Conservation (phyloP, 805 yeast species). For the Metschnikowia lochheadii region DNA sequence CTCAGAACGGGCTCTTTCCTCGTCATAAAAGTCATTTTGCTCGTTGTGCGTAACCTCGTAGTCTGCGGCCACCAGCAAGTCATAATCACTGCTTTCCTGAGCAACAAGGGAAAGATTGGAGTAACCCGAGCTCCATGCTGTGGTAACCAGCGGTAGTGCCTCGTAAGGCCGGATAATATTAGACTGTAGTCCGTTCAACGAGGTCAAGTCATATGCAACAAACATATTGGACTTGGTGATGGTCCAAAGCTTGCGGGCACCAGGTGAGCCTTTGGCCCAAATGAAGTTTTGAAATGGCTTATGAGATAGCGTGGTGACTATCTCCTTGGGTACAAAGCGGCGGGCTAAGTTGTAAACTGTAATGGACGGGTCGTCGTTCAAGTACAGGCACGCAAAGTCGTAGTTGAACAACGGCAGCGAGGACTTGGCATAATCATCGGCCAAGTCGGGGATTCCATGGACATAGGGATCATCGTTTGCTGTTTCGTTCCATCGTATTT, state of each 20-base stretch:
- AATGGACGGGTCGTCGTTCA: slow-evolving; percentile 67
- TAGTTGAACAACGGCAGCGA: slow-evolving; percentile 44
- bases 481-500: slow-evolving; percentile 57
- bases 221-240: slow-evolving; percentile 38
- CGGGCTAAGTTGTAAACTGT: slow-evolving; percentile 68
- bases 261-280: slow-evolving; percentile 31
- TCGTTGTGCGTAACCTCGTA: background rate
- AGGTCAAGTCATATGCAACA: slow-evolving; percentile 31
- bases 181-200: slow-evolving; percentile 14
- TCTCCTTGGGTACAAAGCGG: slow-evolving; percentile 70
- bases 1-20: background rate
- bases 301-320: slow-evolving; percentile 48
- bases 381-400: slow-evolving; percentile 68
- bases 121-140: slow-evolving; percentile 54
- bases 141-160: slow-evolving; percentile 47
- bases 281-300: slow-evolving; percentile 40
- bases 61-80: slow-evolving; percentile 13
- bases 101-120: slow-evolving; percentile 49
- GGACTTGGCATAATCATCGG: slow-evolving; percentile 19
- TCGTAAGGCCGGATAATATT: slow-evolving; percentile 40
- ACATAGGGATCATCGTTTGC: slow-evolving; percentile 30
- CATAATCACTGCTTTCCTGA: slow-evolving; percentile 46
- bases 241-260: slow-evolving; percentile 33
- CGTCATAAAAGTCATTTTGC: background rate
- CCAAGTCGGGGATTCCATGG: slow-evolving; percentile 7